Evolutionary conservation across 495 filamentous ascomycete species (phyloP), one percentile per base, ranked within the genome.

Genomic region (Amniculicola lignicola): DNA sequence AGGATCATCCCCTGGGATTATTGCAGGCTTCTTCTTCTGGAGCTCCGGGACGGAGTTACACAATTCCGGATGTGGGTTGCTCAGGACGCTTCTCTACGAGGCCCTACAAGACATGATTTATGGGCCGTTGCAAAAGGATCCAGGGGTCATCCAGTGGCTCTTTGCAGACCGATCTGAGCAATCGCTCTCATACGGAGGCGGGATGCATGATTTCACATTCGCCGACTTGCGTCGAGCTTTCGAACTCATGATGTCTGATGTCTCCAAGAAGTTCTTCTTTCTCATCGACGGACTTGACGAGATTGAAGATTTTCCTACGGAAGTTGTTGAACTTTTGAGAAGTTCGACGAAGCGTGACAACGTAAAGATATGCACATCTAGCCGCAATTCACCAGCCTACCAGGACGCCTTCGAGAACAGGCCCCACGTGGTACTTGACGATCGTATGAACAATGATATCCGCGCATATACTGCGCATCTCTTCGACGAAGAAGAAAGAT

Each of bases 11-110:
- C 41, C 40, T 11, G 25, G 29, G 2, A 43, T 60, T 25, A 28
- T 29, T 12, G 33, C 49, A 7, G 57, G 41, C 15, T 60, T 45
- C 27, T 60, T 60, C 43, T 52, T 60, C 25, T 60, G 57, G 57
- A 49, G 41, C 19, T 54, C 29, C 5, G 57, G 57, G 10, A 39
- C 33, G 16, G 50, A 42, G 14, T 15, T 54, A 4, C 57, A 60
- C 23, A 43, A 35, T 16, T 48, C 57, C 0, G 12, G n/a, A 3
- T 12, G 24, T 7, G 57, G 57, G 9, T 50, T 60, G 1, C 24
- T 60, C 1, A 23, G 42, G 22, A 31, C 57, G 11, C 24, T 60
- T 23, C 57, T 60, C 3, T 60, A 54, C 37, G 42, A 60, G 21
- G 16, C 43, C 6, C 43, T 60, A 24, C 49, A 54, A 28, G 37